Evolutionary conservation across 768 basidiomycete genomes (phyloP).

Genomic region (Pholiota conissans): DNA sequence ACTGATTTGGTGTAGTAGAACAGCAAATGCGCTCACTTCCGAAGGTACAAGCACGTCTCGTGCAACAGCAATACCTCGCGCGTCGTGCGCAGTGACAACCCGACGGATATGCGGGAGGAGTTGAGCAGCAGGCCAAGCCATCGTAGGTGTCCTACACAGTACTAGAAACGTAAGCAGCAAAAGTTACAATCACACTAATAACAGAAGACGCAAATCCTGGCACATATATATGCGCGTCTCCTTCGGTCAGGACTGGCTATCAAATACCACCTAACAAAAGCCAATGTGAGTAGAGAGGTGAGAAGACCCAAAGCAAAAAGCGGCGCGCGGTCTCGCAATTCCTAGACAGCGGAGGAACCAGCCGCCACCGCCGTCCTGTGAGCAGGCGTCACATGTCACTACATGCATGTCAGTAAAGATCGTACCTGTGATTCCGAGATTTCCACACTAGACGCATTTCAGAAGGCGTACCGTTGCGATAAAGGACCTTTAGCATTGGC

Average conservation of each 20-base stretch:
- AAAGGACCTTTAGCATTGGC: not conserved
- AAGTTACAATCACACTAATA: not conserved
- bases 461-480: not conserved
- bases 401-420: too few species aligned
- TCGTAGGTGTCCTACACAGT: slow-evolving; percentile 14
- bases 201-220: not conserved
- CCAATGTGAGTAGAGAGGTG: too few species aligned
- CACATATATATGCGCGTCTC: not conserved
- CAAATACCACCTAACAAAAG: too few species aligned
- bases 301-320: not conserved
- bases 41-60: slow-evolving; percentile 31
- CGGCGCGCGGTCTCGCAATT: not conserved
- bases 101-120: slow-evolving; percentile 42
- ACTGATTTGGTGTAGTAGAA: not conserved
- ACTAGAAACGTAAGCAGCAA: slow-evolving; percentile 2
- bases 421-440: not conserved
- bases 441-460: not conserved
- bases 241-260: not conserved
- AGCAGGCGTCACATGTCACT: not conserved
- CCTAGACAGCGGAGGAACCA: not conserved
- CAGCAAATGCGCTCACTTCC: slow-evolving; percentile 23
- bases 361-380: not conserved
- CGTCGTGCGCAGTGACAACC: slow-evolving; percentile 51
- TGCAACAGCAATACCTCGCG: slow-evolving; percentile 39
- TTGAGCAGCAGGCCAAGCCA: slow-evolving; percentile 24